These are phyloP conservation scores for Auxenochlorella pyrenoidosa DNA, from an alignment of 139 green algal species.

Conservation along the genomic window DNA sequence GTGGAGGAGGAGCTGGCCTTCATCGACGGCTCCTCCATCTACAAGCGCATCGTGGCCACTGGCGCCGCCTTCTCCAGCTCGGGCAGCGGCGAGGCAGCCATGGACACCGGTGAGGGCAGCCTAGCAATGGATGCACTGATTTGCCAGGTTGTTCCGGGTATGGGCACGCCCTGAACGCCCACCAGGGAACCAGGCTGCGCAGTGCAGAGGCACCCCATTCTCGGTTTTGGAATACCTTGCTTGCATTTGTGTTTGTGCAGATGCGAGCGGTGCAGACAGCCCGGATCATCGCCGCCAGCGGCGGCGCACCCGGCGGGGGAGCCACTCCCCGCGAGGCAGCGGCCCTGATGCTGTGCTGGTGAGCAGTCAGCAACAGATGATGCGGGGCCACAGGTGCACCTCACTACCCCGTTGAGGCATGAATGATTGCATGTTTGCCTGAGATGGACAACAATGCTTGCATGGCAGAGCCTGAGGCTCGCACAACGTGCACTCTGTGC, in stretches of 20 bases:
- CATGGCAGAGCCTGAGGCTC: too few relatives aligned
- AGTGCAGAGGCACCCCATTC: too few relatives aligned
- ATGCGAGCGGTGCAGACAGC: neutral
- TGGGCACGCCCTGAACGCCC: too few relatives aligned
- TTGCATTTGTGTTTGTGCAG: neutral
- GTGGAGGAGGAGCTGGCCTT: slow-evolving; percentile 45
- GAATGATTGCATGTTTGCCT: neutral
- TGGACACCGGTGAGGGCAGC: neutral
- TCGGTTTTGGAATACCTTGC: too few relatives aligned
- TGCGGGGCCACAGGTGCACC: neutral
- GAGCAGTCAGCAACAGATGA: neutral
- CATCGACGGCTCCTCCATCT: slow-evolving; percentile 31
- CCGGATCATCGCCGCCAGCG: neutral
- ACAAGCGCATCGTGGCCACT: slow-evolving; percentile 1
- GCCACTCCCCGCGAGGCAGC: neutral
- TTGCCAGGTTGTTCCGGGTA: neutral
- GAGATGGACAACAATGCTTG: too few relatives aligned
- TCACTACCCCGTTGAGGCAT: neutral
- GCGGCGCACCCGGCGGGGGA: neutral
- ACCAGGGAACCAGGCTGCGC: too few relatives aligned
- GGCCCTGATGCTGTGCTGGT: neutral
- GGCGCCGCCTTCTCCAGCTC: neutral
- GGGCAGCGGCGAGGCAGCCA: neutral
- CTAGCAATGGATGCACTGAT: neutral
- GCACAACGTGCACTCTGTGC: neutral